phyloP scores from a whole-genome alignment of 495 filamentous ascomycete species.

The Hypoxylon intermedium region DNA sequence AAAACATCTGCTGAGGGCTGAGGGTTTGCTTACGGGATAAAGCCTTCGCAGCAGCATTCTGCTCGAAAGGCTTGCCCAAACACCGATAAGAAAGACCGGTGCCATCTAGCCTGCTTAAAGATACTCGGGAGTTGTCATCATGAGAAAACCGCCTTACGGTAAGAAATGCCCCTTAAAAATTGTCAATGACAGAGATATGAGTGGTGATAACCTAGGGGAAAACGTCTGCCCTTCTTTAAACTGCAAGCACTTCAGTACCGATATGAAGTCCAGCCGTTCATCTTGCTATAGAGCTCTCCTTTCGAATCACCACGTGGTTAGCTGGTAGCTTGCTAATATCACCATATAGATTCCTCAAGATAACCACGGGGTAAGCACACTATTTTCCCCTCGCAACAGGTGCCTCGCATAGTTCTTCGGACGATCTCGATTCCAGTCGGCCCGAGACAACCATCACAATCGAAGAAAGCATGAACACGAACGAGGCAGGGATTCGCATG shows the following conservation, averaged over 20 bases:
- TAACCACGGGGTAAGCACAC: conserved; percentile 12
- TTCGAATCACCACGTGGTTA: too few species aligned
- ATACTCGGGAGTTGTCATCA: background rate
- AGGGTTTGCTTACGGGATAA: too few species aligned
- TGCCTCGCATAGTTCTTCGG: conserved; percentile 16
- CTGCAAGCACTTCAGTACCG: conserved; percentile 53
- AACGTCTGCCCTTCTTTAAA: conserved; percentile 39
- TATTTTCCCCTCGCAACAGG: too few species aligned
- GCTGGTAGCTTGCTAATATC: background rate
- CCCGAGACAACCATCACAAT: conserved; percentile 7
- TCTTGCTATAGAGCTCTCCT: conserved; percentile 41
- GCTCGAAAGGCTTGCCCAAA: too few species aligned
- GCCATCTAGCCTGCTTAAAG: conserved; percentile 46
- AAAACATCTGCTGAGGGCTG: too few species aligned
- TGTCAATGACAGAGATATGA: background rate
- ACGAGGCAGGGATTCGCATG: conserved; percentile 4
- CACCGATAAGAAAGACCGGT: conserved; percentile 28
- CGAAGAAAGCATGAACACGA: conserved; percentile 3
- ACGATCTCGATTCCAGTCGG: conserved; percentile 1
- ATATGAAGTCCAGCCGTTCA: conserved; percentile 48
- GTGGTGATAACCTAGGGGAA: background rate
- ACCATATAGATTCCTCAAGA: background rate
- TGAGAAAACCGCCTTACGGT: conserved; percentile 13
- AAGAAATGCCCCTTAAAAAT: conserved; percentile 41
- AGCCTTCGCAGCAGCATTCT: too few species aligned